These are phyloP conservation scores for Narthecium ossifragum DNA, from an alignment of 106 monocot species.

Conservation along the genomic window DNA sequence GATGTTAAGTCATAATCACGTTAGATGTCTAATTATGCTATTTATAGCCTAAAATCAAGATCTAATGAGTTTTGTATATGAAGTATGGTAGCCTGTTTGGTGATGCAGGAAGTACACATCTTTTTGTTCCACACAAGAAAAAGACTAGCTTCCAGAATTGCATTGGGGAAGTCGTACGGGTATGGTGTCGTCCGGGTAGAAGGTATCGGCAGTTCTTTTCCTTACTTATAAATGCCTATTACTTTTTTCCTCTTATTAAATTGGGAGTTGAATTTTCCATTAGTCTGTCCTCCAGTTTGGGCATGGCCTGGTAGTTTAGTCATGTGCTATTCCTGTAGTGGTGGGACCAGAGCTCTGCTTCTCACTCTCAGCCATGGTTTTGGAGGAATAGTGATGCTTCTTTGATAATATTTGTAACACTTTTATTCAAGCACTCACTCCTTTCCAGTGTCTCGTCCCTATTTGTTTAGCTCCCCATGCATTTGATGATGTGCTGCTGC, in stretches of 20 bases:
- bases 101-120: conserved; percentile 10
- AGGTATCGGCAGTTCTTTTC: neutral
- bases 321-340: neutral
- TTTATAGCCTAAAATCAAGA: neutral
- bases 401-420: too few species aligned
- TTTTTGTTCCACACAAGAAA: conserved; percentile 8
- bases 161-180: conserved; percentile 7
- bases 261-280: too few species aligned
- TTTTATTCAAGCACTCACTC: too few species aligned
- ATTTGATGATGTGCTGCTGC: too few species aligned
- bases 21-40: neutral
- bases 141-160: conserved; percentile 15
- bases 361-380: neutral
- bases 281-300: neutral
- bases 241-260: too few species aligned
- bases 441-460: too few species aligned
- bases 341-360: neutral
- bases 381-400: too few species aligned
- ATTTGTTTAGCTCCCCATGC: too few species aligned
- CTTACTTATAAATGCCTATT: too few species aligned
- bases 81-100: neutral
- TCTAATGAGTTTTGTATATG: neutral
- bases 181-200: conserved; percentile 13
- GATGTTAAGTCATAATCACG: too few species aligned
- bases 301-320: neutral